A percentile compares a stretch with the other conserved stretches of the same genome.
phyloP scores from a whole-genome alignment of 306 rosid species.

The Prunus davidiana region DNA sequence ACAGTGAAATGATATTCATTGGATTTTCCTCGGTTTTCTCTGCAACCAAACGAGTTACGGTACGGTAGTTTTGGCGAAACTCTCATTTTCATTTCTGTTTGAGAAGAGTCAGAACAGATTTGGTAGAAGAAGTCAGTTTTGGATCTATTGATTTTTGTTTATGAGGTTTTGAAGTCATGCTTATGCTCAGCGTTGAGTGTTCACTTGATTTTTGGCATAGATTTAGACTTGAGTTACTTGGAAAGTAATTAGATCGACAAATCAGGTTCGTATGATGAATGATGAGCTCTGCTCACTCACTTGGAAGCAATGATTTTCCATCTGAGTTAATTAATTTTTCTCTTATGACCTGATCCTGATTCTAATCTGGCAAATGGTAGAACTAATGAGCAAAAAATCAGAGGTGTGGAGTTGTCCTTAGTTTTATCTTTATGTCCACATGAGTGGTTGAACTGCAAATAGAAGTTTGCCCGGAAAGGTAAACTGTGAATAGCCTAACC shows the following conservation, averaged over 20 bases:
- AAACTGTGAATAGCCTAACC: background rate
- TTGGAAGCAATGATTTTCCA: too few species aligned
- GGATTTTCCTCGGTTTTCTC: conserved; percentile 5
- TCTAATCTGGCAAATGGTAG: too few species aligned
- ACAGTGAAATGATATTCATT: background rate
- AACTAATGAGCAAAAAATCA: too few species aligned
- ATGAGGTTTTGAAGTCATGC: background rate
- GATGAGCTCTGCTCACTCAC: too few species aligned
- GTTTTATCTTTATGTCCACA: background rate
- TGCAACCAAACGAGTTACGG: background rate
- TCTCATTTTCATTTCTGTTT: background rate
- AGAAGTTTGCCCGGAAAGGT: background rate
- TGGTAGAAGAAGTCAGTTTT: background rate
- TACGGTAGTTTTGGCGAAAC: conserved; percentile 7
- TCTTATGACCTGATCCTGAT: too few species aligned
- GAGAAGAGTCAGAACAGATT: background rate
- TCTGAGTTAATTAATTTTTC: too few species aligned
- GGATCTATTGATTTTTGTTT: background rate
- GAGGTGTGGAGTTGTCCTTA: background rate
- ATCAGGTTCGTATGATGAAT: too few species aligned
- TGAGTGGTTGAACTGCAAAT: background rate
- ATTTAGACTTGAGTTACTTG: background rate
- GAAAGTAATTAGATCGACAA: background rate
- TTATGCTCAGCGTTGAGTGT: background rate
- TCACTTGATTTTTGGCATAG: background rate